These are phyloP conservation scores for Ophiostoma montium DNA, from an alignment of 2,329 filamentous ascomycete species.

Conservation along the genomic window DNA sequence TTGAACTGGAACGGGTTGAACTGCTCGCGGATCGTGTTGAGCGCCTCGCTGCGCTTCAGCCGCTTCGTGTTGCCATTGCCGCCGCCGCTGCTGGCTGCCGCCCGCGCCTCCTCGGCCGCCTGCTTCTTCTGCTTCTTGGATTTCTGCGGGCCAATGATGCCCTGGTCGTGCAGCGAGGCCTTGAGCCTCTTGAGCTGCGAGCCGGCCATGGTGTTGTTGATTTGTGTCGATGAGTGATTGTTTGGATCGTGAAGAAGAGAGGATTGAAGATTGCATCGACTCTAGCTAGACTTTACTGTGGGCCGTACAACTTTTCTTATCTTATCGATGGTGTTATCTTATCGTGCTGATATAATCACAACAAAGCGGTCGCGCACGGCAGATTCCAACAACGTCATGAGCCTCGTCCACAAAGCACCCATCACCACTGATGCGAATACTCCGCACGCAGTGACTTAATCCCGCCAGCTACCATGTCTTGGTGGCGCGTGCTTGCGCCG, in stretches of 20 bases:
- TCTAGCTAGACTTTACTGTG: slow-evolving; percentile 8
- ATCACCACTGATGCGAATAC: too few relatives aligned
- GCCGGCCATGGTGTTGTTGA: slow-evolving; percentile 55
- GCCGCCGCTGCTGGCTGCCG: slow-evolving; percentile 20
- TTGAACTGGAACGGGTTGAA: slow-evolving; percentile 98
- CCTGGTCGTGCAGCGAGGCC: slow-evolving; percentile 74
- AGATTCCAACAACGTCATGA: slow-evolving; percentile 9
- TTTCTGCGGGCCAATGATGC: slow-evolving; percentile 78
- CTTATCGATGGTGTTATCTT: too few relatives aligned
- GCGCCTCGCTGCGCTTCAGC: slow-evolving; percentile 59
- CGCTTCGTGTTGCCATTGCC: slow-evolving; percentile 49
- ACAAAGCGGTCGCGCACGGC: slow-evolving; percentile 17
- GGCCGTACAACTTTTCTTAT: slow-evolving; percentile 13
- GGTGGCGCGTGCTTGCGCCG: neutral
- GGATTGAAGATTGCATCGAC: neutral
- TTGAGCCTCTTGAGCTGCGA: slow-evolving; percentile 96
- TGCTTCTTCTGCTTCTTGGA: slow-evolving; percentile 90
- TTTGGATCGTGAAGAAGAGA: too few relatives aligned
- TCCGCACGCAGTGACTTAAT: too few relatives aligned
- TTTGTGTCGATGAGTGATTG: neutral
- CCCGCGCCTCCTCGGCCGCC: slow-evolving; percentile 50
- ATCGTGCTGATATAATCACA: slow-evolving; percentile 10
- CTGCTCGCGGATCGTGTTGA: slow-evolving; percentile 79
- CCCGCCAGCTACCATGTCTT: neutral
- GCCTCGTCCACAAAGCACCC: neutral